Evolutionary conservation across 2,329 filamentous ascomycete species (phyloP), one percentile per base, ranked within the genome.

Genomic region (Trichoderma polysporum): DNA sequence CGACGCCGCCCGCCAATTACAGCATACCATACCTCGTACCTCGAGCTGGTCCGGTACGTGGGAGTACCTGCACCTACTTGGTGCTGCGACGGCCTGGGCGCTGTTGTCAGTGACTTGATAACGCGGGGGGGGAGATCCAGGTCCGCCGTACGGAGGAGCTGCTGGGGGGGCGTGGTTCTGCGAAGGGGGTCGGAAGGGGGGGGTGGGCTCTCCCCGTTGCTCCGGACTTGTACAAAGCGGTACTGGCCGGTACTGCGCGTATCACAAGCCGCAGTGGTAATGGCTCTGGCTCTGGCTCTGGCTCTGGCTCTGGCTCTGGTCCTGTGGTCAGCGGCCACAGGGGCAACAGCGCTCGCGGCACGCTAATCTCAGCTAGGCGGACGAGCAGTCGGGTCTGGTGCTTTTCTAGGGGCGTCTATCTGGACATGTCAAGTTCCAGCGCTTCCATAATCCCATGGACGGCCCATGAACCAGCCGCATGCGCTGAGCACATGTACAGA

Each of bases 311-410:
- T n/a, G n/a, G n/a, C n/a, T 13, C 47, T 58, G 57, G n/a, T 49
- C 56, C 25, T 45, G 57, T 64, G 60, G 60, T 64, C 60, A 64
- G 60, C 50, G 60, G 60, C 60, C 60, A 64, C 60, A 64, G 60
- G 60, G 60, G 60, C 49, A 56, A 33, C 37, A 54, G 41, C 58
- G 31, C 58, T 61, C 41, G 58, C 58, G 58, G 50, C 22, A 49
- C 66, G 66, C 66, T 65, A 68, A 56, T 45, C 60, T 65, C 66
- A 68, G 66, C 66, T 68, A 39, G 45, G 45, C 45, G 31, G 52
- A 47, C 45, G 25, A 29, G 65, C 41, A 10, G n/a, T 22, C 41
- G 49, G 22, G 37, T 47, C 45, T 37, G 29, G 58, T 39, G 33
- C 29, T 47, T 45, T 45, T 45, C 41, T 45, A 22, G 59, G n/a